phyloP scores from a whole-genome alignment of 257 asterid genomes.

The Phtheirospermum japonicum region DNA sequence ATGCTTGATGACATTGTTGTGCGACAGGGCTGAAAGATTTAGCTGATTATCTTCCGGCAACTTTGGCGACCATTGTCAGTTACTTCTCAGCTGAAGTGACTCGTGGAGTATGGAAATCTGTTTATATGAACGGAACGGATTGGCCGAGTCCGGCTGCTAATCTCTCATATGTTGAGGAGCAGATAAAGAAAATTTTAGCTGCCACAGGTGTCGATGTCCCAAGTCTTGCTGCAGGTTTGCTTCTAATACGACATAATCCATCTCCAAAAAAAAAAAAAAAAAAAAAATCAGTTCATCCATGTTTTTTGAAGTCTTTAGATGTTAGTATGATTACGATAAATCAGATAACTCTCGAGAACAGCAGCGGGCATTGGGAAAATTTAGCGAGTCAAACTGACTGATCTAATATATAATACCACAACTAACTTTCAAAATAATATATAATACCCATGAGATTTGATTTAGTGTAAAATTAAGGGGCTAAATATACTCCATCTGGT shows the following conservation, averaged over 20 bases:
- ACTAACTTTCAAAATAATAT: too few relatives aligned
- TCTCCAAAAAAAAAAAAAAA: not conserved
- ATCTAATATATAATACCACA: too few relatives aligned
- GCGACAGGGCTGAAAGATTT: conserved; percentile 84
- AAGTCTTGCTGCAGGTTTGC: conserved; percentile 83
- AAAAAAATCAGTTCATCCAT: not conserved
- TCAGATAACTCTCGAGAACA: too few relatives aligned
- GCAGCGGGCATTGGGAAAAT: too few relatives aligned
- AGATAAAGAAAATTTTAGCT: conserved; percentile 87
- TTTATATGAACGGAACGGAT: conserved; percentile 94
- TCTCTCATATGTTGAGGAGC: conserved; percentile 85
- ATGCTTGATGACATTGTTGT: conserved; percentile 16
- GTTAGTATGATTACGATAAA: too few relatives aligned
- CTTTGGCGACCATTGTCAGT: conserved; percentile 91
- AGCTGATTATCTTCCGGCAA: conserved; percentile 97
- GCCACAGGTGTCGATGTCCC: conserved; percentile 97
- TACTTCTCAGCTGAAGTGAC: conserved; percentile 98
- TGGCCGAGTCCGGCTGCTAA: conserved; percentile 99
- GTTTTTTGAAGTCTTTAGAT: not conserved
- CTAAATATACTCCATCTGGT: too few relatives aligned
- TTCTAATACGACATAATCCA: not conserved
- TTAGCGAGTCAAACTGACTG: too few relatives aligned
- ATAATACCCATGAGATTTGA: too few relatives aligned
- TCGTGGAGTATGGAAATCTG: conserved; percentile 97
- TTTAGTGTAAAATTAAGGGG: too few relatives aligned